These are phyloP conservation scores for Hypsizygus ulmarius DNA, from an alignment of 1,284 basidiomycete species.

Conservation along the genomic window DNA sequence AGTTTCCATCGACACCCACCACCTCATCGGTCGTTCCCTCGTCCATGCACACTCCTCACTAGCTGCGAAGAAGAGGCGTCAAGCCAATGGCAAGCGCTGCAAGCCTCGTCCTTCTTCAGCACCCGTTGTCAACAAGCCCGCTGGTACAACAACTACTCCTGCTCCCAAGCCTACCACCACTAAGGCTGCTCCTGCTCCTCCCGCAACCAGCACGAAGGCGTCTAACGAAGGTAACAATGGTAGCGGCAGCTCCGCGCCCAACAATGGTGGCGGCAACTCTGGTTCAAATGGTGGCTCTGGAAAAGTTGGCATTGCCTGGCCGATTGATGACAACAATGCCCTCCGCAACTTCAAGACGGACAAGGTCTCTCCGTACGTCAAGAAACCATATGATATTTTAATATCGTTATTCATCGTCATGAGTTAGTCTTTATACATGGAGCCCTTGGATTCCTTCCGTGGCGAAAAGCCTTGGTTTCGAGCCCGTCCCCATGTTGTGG, in stretches of 20 bases:
- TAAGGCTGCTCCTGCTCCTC: constrained; percentile 19
- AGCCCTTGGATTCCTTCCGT: constrained; percentile 39
- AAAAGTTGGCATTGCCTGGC: constrained; percentile 68
- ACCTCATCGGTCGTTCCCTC: constrained; percentile 38
- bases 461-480: constrained; percentile 41
- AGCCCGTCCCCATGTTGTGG: constrained; percentile 71
- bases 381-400: not conserved
- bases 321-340: constrained; percentile 46
- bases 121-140: constrained; percentile 16
- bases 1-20: constrained; percentile 41
- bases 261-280: constrained; percentile 15
- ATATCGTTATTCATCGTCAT: not conserved
- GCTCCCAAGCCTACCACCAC: constrained; percentile 17
- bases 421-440: constrained; percentile 59
- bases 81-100: constrained; percentile 47
- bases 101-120: constrained; percentile 43
- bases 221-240: no score
- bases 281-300: constrained; percentile 16
- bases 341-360: constrained; percentile 47
- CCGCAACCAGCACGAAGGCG: constrained; percentile 17
- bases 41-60: constrained; percentile 41
- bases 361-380: constrained; percentile 47
- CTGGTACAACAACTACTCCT: constrained; percentile 15
- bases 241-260: constrained; percentile 8
- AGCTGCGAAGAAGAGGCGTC: constrained; percentile 53